Evolutionary conservation across 306 rosid species (phyloP).

Genomic region (Glycyrrhiza uralensis): DNA sequence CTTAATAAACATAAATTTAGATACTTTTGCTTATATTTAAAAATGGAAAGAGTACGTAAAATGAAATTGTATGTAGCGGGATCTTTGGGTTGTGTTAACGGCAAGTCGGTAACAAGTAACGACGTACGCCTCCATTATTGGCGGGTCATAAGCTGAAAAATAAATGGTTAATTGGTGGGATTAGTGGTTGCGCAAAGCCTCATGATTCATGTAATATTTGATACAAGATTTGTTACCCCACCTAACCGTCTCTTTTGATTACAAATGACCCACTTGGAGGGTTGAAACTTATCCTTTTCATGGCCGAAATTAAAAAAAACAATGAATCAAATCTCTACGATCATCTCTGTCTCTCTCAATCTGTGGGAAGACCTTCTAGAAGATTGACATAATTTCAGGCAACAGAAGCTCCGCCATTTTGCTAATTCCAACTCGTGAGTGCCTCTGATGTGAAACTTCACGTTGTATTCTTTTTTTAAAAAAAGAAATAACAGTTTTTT

Average conservation of each 20-base stretch:
- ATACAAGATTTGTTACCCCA: constrained; percentile 42
- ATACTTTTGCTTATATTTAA: too few species aligned
- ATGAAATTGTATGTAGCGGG: too few species aligned
- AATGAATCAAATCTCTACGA: constrained; percentile 13
- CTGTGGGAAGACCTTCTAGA: constrained; percentile 39
- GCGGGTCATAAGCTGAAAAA: constrained; percentile 31
- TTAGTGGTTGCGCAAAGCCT: constrained; percentile 17
- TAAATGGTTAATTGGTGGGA: constrained; percentile 28
- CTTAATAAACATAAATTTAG: too few species aligned
- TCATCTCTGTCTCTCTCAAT: constrained; percentile 20
- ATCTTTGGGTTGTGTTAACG: too few species aligned
- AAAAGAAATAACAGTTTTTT: neutral
- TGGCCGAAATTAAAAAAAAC: neutral
- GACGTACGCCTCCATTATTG: constrained; percentile 23
- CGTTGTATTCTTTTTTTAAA: neutral
- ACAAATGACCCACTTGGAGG: constrained; percentile 39
- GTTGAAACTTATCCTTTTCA: constrained; percentile 37
- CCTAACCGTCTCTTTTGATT: constrained; percentile 42
- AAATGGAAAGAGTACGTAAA: too few species aligned
- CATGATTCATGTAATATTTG: constrained; percentile 43
- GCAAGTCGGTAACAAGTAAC: neutral
- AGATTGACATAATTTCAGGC: constrained; percentile 36
- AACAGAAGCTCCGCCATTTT: constrained; percentile 23
- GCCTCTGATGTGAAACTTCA: constrained; percentile 4
- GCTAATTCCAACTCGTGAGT: constrained; percentile 20